Base-by-base conservation (phyloP, 1,284 basidiomycete species). In the Trametes sp. region DNA sequence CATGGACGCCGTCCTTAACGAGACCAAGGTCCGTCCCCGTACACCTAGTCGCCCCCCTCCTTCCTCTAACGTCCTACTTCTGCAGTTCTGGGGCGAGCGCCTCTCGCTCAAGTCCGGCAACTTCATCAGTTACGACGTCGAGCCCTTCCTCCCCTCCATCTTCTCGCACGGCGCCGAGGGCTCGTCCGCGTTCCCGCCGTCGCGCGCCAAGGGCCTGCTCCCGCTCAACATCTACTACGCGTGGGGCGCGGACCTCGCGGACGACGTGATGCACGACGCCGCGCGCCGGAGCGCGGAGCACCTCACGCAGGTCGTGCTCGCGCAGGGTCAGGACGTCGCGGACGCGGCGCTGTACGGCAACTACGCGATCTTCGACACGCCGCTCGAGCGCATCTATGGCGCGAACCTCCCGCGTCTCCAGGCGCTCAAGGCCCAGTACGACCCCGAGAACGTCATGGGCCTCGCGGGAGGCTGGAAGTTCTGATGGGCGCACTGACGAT, bases 381-480 rank as follows among this genome's bases (percentile, higher is more conserved):
- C 82, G 2, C 46, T 82, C 54, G 70, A 75, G 14, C 58, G 74
- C 6, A 74, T 88, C 16, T 86, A 85, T 64, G 85, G 86, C 5
- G 70, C 57, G 21, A 86, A 86, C 66, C 51, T 86, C 11, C 67
- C 70, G 7, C 72, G 65, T 48, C 64, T 88, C 65, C 64, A 72
- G 55, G 66, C 56, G 9, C 72, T 86, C 24, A 84, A 82, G 71
- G 70, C 65, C 11, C 60, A 61, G 54, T 77, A 82, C 57, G 87
- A 88, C 62, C 85, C 84, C 0, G 55, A 70, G 8, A 79, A 83
- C 61, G 75, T 87, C 28, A 88, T 88, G 85, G 79, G 75, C 14
- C 80, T 87, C n/a, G 77, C 85, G 16, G 87, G 86, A 6, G 87
- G 86, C 4, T 87, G 72, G 70, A 78, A 78, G 69, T 67, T 77